These are phyloP conservation scores for Fusarium gaditjirri DNA, from an alignment of 2,329 filamentous ascomycete species.

Conservation along the genomic window DNA sequence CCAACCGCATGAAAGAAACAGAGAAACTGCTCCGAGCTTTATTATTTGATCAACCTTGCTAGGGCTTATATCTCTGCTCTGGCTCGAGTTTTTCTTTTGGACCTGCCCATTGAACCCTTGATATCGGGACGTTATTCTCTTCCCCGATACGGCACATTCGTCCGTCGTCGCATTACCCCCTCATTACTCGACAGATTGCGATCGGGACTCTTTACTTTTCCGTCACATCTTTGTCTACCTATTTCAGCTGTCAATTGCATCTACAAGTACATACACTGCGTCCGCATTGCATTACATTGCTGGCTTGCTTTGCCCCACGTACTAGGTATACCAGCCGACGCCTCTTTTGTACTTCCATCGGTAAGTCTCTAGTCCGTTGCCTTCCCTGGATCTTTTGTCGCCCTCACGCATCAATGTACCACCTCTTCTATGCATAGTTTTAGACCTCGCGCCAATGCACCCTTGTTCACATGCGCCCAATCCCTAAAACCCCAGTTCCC, in stretches of 20 bases:
- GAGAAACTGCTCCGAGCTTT: constrained; percentile 6
- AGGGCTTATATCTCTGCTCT: constrained; percentile 10
- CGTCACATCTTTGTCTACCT: constrained; percentile 13
- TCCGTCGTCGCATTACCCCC: constrained; percentile 39
- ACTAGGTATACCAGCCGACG: constrained; percentile 18
- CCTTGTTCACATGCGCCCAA: constrained; percentile 12
- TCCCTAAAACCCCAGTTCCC: constrained; percentile 20
- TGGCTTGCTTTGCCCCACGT: constrained; percentile 29
- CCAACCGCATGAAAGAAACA: not conserved
- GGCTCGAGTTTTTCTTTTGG: constrained; percentile 9
- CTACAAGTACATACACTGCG: constrained; percentile 3
- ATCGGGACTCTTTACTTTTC: constrained; percentile 30
- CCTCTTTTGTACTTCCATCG: constrained; percentile 26
- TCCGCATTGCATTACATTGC: constrained; percentile 13
- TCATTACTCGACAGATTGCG: constrained; percentile 10
- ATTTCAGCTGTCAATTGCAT: constrained; percentile 11
- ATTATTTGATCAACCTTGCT: constrained; percentile 8
- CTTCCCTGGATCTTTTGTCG: constrained; percentile 1
- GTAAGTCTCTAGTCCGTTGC: constrained; percentile 20
- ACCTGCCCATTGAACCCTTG: constrained; percentile 12
- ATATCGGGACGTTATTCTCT: constrained; percentile 21
- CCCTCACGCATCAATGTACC: constrained; percentile 24
- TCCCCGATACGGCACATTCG: constrained; percentile 37
- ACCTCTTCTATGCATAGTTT: constrained; percentile 9
- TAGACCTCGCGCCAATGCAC: constrained; percentile 6